Percentiles rank a stretch among this genome's conserved stretches.
phyloP scores from a whole-genome alignment of 2,329 filamentous ascomycete genomes.

The Scorias spongiosa region DNA sequence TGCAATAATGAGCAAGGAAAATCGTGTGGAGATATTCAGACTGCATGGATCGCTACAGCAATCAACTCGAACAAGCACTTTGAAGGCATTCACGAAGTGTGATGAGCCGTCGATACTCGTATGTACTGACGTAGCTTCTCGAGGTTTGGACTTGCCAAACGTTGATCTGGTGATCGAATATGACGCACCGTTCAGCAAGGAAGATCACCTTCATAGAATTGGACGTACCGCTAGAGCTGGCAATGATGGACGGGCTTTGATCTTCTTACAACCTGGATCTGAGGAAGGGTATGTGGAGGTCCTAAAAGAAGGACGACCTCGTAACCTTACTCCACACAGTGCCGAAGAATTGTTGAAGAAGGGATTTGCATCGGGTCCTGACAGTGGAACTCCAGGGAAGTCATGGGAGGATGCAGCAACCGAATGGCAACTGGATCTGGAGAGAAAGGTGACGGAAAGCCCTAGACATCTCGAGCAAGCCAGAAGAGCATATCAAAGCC shows the following conservation, averaged over 20 bases:
- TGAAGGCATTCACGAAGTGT: slow-evolving; percentile 62
- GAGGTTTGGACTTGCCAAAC: slow-evolving; percentile 86
- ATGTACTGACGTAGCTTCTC: slow-evolving; percentile 89
- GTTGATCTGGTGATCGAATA: slow-evolving; percentile 94
- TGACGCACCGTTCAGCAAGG: slow-evolving; percentile 82
- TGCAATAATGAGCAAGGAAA: slow-evolving; percentile 43
- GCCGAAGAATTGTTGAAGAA: slow-evolving; percentile 53
- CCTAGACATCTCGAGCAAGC: slow-evolving; percentile 63
- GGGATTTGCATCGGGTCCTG: slow-evolving; percentile 34
- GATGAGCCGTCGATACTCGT: slow-evolving; percentile 67
- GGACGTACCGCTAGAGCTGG: slow-evolving; percentile 90
- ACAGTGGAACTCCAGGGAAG: slow-evolving; percentile 23
- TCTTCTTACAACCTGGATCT: slow-evolving; percentile 79
- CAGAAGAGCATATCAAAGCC: slow-evolving; percentile 74
- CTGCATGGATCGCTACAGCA: slow-evolving; percentile 89
- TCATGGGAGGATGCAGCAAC: slow-evolving; percentile 54
- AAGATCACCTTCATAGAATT: slow-evolving; percentile 88
- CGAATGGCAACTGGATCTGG: slow-evolving; percentile 49
- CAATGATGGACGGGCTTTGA: slow-evolving; percentile 66
- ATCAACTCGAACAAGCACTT: slow-evolving; percentile 69
- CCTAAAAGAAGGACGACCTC: slow-evolving; percentile 52
- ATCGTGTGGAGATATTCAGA: slow-evolving; percentile 64
- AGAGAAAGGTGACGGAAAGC: slow-evolving; percentile 50
- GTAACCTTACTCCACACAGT: slow-evolving; percentile 39
- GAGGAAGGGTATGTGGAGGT: slow-evolving; percentile 84